Conservation (phyloP, 2,329 filamentous ascomycete species). For the Cladorrhinum sp. region DNA sequence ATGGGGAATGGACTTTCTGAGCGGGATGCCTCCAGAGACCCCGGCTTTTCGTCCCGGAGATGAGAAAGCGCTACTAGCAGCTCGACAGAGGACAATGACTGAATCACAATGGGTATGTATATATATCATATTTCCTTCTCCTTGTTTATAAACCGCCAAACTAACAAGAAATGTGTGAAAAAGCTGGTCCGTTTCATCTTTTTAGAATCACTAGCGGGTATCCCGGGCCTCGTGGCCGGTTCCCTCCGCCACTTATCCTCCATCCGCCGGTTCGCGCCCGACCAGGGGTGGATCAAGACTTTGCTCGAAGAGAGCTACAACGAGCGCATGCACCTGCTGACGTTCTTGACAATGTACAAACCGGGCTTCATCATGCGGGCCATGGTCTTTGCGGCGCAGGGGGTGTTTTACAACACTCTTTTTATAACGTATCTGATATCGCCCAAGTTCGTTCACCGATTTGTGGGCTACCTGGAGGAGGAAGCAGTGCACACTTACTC, state of each 20-base stretch:
- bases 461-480: constrained; percentile 95
- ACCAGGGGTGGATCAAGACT: constrained; percentile 96
- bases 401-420: constrained; percentile 92
- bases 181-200: constrained; percentile 81
- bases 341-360: constrained; percentile 77
- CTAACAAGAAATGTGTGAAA: not conserved
- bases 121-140: not conserved
- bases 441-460: constrained; percentile 84
- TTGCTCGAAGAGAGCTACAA: constrained; percentile 87
- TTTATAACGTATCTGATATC: constrained; percentile 85
- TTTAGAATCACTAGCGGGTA: constrained; percentile 87
- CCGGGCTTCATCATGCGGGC: constrained; percentile 80
- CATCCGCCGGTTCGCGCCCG: constrained; percentile 78
- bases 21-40: constrained; percentile 63
- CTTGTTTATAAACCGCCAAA: too few relatives aligned
- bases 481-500: constrained; percentile 96
- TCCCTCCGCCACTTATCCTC: constrained; percentile 87
- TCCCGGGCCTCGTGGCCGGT: constrained; percentile 93
- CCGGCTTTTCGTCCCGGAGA: constrained; percentile 16
- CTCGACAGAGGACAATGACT: constrained; percentile 56
- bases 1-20: constrained; percentile 76
- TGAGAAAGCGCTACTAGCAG: constrained; percentile 41
- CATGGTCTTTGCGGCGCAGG: constrained; percentile 87
- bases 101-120: constrained; percentile 75
- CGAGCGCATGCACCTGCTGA: constrained; percentile 85